These are phyloP conservation scores for Hibiscus trionum DNA, from an alignment of 345 rosid species.

Conservation along the genomic window DNA sequence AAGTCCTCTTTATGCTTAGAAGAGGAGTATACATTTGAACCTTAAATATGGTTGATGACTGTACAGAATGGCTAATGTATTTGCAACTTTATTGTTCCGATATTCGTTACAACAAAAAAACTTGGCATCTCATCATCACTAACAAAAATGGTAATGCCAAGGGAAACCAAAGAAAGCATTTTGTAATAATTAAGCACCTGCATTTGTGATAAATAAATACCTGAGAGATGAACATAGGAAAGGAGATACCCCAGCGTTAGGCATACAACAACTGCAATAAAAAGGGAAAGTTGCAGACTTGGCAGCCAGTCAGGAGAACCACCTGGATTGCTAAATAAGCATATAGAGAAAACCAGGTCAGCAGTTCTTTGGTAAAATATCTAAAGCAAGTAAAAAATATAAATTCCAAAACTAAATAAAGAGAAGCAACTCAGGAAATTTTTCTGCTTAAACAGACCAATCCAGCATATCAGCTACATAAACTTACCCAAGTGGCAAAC, in stretches of 20 bases:
- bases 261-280: constrained; percentile 54
- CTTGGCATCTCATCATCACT: background rate
- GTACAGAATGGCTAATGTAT: background rate
- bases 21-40: too few species aligned
- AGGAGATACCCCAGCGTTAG: constrained; percentile 70
- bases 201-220: constrained; percentile 26
- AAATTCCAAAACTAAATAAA: background rate
- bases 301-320: constrained; percentile 84
- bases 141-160: background rate
- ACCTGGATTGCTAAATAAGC: constrained; percentile 60
- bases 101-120: background rate
- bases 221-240: constrained; percentile 81
- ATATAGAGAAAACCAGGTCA: constrained; percentile 5
- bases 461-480: background rate
- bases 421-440: background rate
- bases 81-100: background rate
- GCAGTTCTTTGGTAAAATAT: background rate
- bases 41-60: background rate
- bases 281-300: constrained; percentile 38
- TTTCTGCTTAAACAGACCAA: background rate
- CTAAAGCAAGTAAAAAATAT: background rate
- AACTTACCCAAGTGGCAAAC: background rate
- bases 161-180: constrained; percentile 13
- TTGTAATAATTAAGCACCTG: background rate
- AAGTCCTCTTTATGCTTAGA: background rate